Base-by-base conservation (phyloP, 2,329 filamentous ascomycete species). In the Geosmithia putterillii region DNA sequence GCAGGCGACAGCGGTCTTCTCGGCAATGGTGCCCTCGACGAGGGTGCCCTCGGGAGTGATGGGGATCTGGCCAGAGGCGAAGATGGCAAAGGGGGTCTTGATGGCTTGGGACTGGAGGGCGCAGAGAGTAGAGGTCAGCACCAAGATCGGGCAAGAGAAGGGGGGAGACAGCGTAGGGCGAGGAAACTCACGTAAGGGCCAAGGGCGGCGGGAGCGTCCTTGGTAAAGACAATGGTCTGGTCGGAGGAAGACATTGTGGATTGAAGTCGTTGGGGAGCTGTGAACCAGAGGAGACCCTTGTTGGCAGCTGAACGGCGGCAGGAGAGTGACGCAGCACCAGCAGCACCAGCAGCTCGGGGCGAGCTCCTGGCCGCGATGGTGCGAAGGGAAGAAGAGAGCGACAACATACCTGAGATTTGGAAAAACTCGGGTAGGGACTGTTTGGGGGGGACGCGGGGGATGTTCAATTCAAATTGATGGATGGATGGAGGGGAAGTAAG, bases 51-150 rank as follows among this genome's bases (percentile, higher is more conserved):
- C 61, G 45, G 70, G 63, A 48, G 74, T 75, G 49, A 73, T 66
- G 46, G 86, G 87, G 58, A 94, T 89, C 64, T 86, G 76, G 45
- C 78, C 78, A 12, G 78, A 81, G 67, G 74, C 78, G 67, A 79
- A 81, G 64, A 82, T 79, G 57, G 75, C 73, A 43, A 66, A 69
- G 19, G 76, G 69, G 47, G 78, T 81, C 66, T 79, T 80, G 64
- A 81, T 74, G 54, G 77, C 78, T 58, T 81, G 78, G 50, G 76
- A 79, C 76, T 80, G 51, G 46, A 4, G 19, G 6, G 8, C 10
- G 36, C 4, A n/a, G 36, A n/a, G 18, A n/a, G 35, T 6, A 6
- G 35, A 37, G 35, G 15, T 37, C 15, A 37, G 35, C 35, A 7
- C 15, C 7, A 7, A n/a, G 15, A 37, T n/a, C 7, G 35, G 15